phyloP scores from a whole-genome alignment of 371 early-diverging fungal species.

The Mycotypha africana region DNA sequence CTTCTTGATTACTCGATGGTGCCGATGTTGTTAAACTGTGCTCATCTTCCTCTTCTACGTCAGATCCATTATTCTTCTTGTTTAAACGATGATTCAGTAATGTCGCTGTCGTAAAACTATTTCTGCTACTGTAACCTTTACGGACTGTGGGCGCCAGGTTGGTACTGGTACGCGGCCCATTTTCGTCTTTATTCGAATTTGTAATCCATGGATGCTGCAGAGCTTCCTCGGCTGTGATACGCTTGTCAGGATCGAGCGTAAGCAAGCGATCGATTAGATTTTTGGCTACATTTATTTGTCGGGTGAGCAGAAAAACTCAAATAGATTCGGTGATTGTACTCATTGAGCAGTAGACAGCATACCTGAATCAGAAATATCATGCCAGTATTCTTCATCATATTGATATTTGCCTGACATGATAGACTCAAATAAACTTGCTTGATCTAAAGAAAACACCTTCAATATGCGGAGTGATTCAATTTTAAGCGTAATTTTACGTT shows the following conservation, averaged over 20 bases:
- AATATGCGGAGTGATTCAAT: background rate
- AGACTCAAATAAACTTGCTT: slow-evolving; percentile 51
- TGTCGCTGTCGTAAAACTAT: slow-evolving; percentile 6
- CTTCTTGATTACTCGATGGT: too few species aligned
- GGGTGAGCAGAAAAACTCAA: too few species aligned
- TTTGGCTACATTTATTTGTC: slow-evolving; percentile 69
- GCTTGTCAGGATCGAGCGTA: slow-evolving; percentile 61
- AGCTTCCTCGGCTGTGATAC: slow-evolving; percentile 73
- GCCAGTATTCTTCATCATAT: slow-evolving; percentile 78
- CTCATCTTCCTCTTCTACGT: background rate
- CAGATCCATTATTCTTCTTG: background rate
- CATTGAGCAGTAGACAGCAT: slow-evolving; percentile 2
- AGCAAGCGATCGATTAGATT: slow-evolving; percentile 71
- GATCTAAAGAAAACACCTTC: slow-evolving; percentile 26
- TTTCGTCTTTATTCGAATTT: slow-evolving; percentile 21
- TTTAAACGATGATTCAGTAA: too few species aligned
- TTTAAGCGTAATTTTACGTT: slow-evolving; percentile 1
- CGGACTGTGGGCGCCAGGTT: slow-evolving; percentile 24
- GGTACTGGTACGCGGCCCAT: slow-evolving; percentile 16
- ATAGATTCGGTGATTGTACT: too few species aligned
- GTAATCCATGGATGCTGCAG: slow-evolving; percentile 74
- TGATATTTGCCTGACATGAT: slow-evolving; percentile 67
- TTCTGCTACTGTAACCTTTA: slow-evolving; percentile 14
- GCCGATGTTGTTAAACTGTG: too few species aligned
- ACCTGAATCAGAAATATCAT: slow-evolving; percentile 67